Evolutionary conservation across 2,329 filamentous ascomycete genomes (phyloP), one percentile per base, ranked within the genome.

Genomic region (Coleophoma eucalyptorum): DNA sequence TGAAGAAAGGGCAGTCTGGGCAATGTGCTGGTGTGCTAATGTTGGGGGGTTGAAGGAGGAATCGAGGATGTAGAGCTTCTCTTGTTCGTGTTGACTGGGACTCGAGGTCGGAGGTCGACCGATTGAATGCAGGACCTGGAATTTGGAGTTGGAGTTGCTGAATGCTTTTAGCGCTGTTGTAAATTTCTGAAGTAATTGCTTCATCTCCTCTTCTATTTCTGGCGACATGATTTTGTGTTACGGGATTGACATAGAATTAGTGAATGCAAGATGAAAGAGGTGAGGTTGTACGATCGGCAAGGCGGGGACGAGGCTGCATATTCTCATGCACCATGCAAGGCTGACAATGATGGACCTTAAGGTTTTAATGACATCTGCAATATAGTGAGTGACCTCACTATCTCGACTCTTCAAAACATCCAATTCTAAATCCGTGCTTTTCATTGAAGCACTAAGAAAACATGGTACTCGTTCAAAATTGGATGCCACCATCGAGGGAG

Each of bases 41-140:
- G 84, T 86, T 1, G 84, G 84, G 21, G 84, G 84, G 62, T 87
- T 87, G 71, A 86, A 87, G 52, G 81, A 85, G 46, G 83, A 84
- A 66, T 87, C 84, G 43, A 87, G 75, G 50, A 87, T 70, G 48
- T 86, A 68, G 51, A 87, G 70, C 16, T 63, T 66, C 52, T 55
- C 58, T 13, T 65, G 62, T 12, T 64, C 51, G 42, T 55, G 53
- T 7, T 26, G 26, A 3, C 5, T 2, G 26, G 26, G 26, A 26
- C 26, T 26, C 26, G 51, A 51, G 44, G 50, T 50, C 37, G 38
- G 49, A 46, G 35, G 51, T 46, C 19, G 42, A 8, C 48, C 33
- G 40, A 60, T 38, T 8, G 61, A 59, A 21, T 54, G 50, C 40
- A 67, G 54, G 43, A 65, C 58, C 19, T 49, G 50, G 52, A 65